Base-by-base conservation (phyloP, 768 basidiomycete genomes). In the Tylopilus intermedius region DNA sequence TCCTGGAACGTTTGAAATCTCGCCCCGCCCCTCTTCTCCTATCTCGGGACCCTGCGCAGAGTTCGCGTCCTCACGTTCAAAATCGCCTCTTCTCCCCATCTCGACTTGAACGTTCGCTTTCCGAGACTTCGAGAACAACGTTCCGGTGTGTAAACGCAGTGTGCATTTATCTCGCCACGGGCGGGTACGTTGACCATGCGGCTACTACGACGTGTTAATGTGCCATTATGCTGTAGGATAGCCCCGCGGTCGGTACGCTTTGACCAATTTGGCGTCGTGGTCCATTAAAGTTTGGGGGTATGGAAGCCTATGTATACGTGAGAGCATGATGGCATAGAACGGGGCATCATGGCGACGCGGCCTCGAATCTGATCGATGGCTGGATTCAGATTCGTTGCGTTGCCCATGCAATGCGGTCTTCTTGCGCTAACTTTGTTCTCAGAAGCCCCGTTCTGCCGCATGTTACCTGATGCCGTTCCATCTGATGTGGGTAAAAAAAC, bases 351-450 rank as follows among this genome's bases (percentile, higher is more conserved):
- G 35, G 35, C 35, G 35, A 37, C 35, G 35, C 35, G 35, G 14
- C 35, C 14, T 37, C 8, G 35, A 37, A 40, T 40, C 39, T 21
- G 39, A 40, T 39, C 38, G 38, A 18, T 39, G 6, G 29, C 24
- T 37, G 37, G 37, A 41, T 51, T 57, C 44, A 10, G 45, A 37
- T 55, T 49, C 39, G 32, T 11, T 29, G 30, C 21, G 13, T 26
- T 4, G 1, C 18, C 14, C 42, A 38, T 26, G 33, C 21, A 30
- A 48, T 22, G 11, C 8, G 15, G 7, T 1, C n/a, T 27, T 38
- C 33, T 51, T 45, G 58, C 45, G 51, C 35, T 50, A 59, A 56
- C 58, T 46, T 59, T 59, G 53, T 55, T 41, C 35, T 11, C 22
- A 42, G 50, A 46, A 49, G 45, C 13, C 0, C 47, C 21, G 7